Conservation (phyloP, 768 basidiomycete species). For the Leucosporidium yakuticum region DNA sequence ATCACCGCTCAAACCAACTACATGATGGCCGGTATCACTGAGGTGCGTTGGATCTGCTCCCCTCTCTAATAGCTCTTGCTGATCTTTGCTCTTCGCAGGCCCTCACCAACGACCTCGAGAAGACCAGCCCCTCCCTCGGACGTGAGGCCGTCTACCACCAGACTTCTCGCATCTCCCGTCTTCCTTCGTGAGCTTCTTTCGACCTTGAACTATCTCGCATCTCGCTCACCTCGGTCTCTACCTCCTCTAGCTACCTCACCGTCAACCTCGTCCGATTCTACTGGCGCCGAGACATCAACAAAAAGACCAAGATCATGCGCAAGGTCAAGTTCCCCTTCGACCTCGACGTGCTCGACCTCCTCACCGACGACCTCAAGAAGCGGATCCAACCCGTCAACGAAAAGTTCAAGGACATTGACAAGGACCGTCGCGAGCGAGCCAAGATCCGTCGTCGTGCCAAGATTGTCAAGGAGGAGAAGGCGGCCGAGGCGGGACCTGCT, state of each 20-base stretch:
- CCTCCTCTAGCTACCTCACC: conserved; percentile 50
- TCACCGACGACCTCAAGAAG: conserved; percentile 67
- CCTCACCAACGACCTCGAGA: conserved; percentile 78
- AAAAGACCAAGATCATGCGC: conserved; percentile 91
- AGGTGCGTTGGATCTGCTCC: conserved; percentile 50
- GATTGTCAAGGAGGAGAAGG: conserved; percentile 42
- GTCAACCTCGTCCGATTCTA: conserved; percentile 95
- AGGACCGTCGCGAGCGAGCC: conserved; percentile 72
- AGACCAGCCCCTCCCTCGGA: conserved; percentile 69
- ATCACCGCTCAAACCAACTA: conserved; percentile 81
- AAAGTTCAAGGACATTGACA: conserved; percentile 70
- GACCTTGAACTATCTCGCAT: background rate
- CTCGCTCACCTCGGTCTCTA: background rate
- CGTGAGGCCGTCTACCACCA: conserved; percentile 77
- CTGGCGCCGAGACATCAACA: conserved; percentile 82
- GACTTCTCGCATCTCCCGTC: conserved; percentile 69
- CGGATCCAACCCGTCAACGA: conserved; percentile 66
- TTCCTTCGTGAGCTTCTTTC: conserved; percentile 59
- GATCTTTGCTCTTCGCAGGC: conserved; percentile 51
- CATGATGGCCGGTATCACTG: conserved; percentile 76
- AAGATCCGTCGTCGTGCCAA: conserved; percentile 75
- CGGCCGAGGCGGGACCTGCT: conserved; percentile 38
- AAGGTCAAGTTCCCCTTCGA: conserved; percentile 82
- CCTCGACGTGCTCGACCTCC: conserved; percentile 76
- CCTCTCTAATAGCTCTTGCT: background rate